Conservation (phyloP, 179 eudicot genomes). For the Vitellaria paradoxa region DNA sequence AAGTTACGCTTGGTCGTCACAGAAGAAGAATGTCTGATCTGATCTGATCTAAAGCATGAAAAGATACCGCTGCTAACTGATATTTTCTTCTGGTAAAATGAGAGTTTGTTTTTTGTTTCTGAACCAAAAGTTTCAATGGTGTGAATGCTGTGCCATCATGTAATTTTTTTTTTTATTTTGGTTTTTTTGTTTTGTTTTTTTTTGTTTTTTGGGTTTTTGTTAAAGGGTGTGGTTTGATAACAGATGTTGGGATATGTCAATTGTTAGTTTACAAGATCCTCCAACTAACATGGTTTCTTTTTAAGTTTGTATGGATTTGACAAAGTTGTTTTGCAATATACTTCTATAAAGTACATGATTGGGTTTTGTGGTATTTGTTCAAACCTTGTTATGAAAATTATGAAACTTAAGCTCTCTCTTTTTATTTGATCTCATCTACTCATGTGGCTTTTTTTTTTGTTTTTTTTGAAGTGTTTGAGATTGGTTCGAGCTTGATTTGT, state of each 20-base stretch:
- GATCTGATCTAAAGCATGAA: conserved; percentile 24
- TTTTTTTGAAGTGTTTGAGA: too few relatives aligned
- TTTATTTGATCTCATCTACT: too few relatives aligned
- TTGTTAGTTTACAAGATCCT: conserved; percentile 14
- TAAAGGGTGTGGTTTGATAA: conserved; percentile 4
- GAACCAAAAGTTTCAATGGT: not conserved
- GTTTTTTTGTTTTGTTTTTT: too few relatives aligned
- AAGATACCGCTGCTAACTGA: too few relatives aligned
- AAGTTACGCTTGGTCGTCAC: conserved; percentile 35
- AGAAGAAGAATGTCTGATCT: conserved; percentile 60
- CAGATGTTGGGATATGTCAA: conserved; percentile 1
- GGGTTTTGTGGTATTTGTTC: not conserved
- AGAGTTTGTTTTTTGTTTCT: not conserved
- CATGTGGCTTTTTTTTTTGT: too few relatives aligned
- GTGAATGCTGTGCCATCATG: not conserved
- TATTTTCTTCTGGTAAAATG: not conserved
- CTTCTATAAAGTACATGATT: too few relatives aligned
- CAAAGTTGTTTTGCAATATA: not conserved
- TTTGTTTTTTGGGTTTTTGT: too few relatives aligned
- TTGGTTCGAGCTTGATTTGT: too few relatives aligned
- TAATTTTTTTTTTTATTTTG: too few relatives aligned
- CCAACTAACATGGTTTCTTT: not conserved
- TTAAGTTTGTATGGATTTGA: not conserved
- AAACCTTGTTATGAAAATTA: too few relatives aligned
- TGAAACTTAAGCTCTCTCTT: too few relatives aligned